These are phyloP conservation scores for Populus tremula DNA, from an alignment of 345 rosid species.

Conservation along the genomic window DNA sequence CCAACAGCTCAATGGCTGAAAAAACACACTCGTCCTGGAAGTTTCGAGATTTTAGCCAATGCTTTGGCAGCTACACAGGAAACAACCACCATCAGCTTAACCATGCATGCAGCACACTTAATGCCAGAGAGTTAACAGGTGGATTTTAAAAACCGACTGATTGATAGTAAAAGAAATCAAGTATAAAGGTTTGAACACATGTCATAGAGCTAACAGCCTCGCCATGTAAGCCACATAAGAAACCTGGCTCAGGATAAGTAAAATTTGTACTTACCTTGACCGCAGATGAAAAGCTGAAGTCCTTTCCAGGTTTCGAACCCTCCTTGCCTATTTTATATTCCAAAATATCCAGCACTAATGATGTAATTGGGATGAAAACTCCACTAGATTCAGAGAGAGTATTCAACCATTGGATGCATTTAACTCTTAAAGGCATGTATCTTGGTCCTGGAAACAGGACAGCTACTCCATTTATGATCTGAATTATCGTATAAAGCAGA, in stretches of 20 bases:
- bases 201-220: neutral
- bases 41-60: conserved; percentile 78
- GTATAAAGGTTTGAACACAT: neutral
- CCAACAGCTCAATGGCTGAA: conserved; percentile 68
- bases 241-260: neutral
- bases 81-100: conserved; percentile 5
- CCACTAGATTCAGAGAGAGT: conserved; percentile 66
- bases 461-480: conserved; percentile 81
- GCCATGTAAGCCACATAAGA: neutral
- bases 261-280: conserved; percentile 53
- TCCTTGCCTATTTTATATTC: conserved; percentile 73
- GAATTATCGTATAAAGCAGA: conserved; percentile 52
- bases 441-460: conserved; percentile 79
- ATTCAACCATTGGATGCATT: conserved; percentile 84
- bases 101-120: neutral
- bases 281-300: conserved; percentile 50
- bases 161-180: neutral
- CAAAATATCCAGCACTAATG: conserved; percentile 65
- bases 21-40: conserved; percentile 68
- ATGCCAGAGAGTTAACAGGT: neutral
- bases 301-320: conserved; percentile 48
- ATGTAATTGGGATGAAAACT: conserved; percentile 69
- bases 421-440: conserved; percentile 76
- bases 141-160: neutral
- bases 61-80: conserved; percentile 71